Percentiles rank a stretch among this genome's conserved stretches.
Evolutionary conservation across 495 filamentous ascomycete genomes (phyloP).

Genomic region (Talaromyces proteolyticus): DNA sequence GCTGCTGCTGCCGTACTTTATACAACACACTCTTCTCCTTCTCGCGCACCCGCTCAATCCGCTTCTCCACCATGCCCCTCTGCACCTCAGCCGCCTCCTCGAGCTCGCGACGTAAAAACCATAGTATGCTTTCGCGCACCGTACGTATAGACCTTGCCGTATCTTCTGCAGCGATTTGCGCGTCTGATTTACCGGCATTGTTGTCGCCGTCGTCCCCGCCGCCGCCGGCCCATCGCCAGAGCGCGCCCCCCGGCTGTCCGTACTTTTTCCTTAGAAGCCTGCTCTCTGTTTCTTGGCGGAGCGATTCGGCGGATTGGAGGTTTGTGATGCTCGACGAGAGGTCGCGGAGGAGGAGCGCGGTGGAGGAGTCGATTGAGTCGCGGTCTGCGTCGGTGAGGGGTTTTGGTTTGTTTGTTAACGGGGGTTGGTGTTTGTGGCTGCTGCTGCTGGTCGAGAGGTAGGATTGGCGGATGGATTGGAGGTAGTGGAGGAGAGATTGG

Average conservation of each 20-base stretch:
- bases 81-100: slow-evolving; percentile 73
- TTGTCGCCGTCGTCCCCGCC: slow-evolving; percentile 17
- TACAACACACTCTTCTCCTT: slow-evolving; percentile 82
- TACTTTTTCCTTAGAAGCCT: slow-evolving; percentile 65
- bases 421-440: slow-evolving; percentile 28
- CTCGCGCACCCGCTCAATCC: slow-evolving; percentile 78
- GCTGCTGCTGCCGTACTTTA: slow-evolving; percentile 31
- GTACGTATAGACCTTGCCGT: slow-evolving; percentile 48
- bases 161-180: slow-evolving; percentile 69
- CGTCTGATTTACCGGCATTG: slow-evolving; percentile 46
- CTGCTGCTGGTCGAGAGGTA: slow-evolving; percentile 77
- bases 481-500: slow-evolving; percentile 64
- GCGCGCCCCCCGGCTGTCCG: slow-evolving; percentile 26
- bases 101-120: slow-evolving; percentile 68
- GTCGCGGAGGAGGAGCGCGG: slow-evolving; percentile 76
- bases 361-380: slow-evolving; percentile 77
- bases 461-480: slow-evolving; percentile 75
- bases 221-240: slow-evolving; percentile 67
- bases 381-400: slow-evolving; percentile 62
- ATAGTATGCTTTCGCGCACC: slow-evolving; percentile 75
- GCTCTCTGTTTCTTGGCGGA: slow-evolving; percentile 67
- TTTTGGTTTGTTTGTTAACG: slow-evolving; percentile 26
- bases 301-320: slow-evolving; percentile 73
- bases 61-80: slow-evolving; percentile 83
- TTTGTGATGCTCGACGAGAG: slow-evolving; percentile 70